phyloP scores from a whole-genome alignment of 176 grass and related monocot species.

The Oryza australiensis region DNA sequence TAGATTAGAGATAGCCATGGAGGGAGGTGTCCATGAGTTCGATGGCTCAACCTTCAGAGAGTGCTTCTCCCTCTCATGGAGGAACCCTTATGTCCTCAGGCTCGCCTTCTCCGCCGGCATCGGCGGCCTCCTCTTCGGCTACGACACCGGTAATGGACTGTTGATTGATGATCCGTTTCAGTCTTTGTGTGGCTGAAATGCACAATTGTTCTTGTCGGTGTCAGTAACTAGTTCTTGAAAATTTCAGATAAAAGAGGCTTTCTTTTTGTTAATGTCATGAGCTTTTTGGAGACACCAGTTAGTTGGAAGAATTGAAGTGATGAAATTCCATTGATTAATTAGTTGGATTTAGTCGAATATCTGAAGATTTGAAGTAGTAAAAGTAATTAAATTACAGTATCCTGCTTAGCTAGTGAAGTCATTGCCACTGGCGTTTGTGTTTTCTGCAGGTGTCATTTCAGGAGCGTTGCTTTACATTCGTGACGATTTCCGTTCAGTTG shows the following conservation, averaged over 20 bases:
- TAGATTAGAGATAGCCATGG: slow-evolving; percentile 39
- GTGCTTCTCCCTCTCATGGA: slow-evolving; percentile 75
- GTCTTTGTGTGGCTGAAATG: background rate
- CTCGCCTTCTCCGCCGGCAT: slow-evolving; percentile 88
- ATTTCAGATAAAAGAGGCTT: background rate
- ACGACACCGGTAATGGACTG: slow-evolving; percentile 64
- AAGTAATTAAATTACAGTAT: background rate
- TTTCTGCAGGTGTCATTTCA: slow-evolving; percentile 71
- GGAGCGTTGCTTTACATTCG: slow-evolving; percentile 90
- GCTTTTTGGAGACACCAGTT: background rate
- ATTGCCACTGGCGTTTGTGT: background rate
- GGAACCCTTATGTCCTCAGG: slow-evolving; percentile 78
- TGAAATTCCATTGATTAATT: background rate
- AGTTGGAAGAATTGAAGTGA: background rate
- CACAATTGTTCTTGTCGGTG: background rate
- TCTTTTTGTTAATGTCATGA: background rate
- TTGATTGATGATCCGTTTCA: background rate
- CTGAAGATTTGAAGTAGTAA: background rate
- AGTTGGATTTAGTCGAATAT: background rate
- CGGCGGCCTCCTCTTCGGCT: slow-evolving; percentile 88
- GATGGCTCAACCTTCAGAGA: slow-evolving; percentile 72
- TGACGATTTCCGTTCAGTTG: slow-evolving; percentile 71
- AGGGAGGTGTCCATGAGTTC: slow-evolving; percentile 62
- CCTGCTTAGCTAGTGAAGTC: background rate
- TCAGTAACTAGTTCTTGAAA: background rate